phyloP scores from a whole-genome alignment of 257 asterid genomes.

The Rehmannia glutinosa region DNA sequence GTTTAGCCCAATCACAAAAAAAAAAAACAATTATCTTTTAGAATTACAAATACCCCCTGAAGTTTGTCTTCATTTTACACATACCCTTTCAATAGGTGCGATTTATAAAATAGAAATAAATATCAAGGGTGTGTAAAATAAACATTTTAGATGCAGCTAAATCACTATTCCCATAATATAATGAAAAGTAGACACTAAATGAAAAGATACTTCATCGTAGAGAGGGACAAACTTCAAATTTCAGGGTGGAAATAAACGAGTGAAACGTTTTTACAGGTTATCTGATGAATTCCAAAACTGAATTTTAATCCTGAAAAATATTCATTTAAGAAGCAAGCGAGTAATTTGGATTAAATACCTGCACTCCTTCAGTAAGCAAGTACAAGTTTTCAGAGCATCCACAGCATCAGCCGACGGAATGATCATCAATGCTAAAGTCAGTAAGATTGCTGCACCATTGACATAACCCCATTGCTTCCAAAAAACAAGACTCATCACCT shows the following conservation, averaged over 20 bases:
- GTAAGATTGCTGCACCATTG: slow-evolving; percentile 44
- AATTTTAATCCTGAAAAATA: background rate
- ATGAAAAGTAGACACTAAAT: background rate
- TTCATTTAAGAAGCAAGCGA: background rate
- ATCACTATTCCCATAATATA: too few species aligned
- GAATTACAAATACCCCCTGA: too few species aligned
- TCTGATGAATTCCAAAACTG: too few species aligned
- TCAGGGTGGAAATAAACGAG: too few species aligned
- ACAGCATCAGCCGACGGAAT: slow-evolving; percentile 80
- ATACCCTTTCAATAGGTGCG: background rate
- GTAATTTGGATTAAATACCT: slow-evolving; percentile 50
- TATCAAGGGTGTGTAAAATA: too few species aligned
- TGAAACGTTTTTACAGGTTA: too few species aligned
- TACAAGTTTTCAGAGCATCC: slow-evolving; percentile 84
- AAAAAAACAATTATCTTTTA: too few species aligned
- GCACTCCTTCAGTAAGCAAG: slow-evolving; percentile 92
- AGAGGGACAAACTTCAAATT: too few species aligned
- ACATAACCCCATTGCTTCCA: slow-evolving; percentile 61
- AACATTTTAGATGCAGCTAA: background rate
- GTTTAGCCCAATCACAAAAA: too few species aligned
- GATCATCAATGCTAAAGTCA: slow-evolving; percentile 51
- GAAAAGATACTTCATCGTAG: too few species aligned
- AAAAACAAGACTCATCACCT: slow-evolving; percentile 26
- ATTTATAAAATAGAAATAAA: background rate
- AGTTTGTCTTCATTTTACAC: too few species aligned